Evolutionary conservation across 73 alveolate genomes (phyloP), one percentile per base, ranked within the genome.

Genomic region (Paramecium primaurelia): DNA sequence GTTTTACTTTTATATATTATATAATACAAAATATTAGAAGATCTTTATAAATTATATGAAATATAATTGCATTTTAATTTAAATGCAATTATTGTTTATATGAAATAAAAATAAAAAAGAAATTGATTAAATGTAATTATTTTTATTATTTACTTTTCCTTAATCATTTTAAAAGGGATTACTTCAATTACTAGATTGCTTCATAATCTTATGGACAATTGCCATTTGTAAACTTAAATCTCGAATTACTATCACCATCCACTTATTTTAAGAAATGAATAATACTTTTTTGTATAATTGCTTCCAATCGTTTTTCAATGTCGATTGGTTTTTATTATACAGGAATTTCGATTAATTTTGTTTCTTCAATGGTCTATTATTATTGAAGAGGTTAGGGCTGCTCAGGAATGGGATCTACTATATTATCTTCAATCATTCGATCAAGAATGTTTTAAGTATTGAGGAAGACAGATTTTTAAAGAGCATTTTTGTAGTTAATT

Each of bases 391-490:
- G 69, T 54, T 89, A 47, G 25, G 51, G 87, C 44, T 20, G n/a
- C 18, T 34, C 58, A 37, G 20, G 37, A 22, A 73, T 34, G 16
- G 68, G 47, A 26, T 89, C 94, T 38, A 89, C 59, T 0, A 71
- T 49, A 20, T 37, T 83, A 71, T 69, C 77, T 45, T 69, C 92
- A 45, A 71, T 45, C 88, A 89, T 71, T 71, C 59, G 30, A 42
- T 89, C 91, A 44, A 89, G 49, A 30, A 89, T 64, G 28, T 83
- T 71, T 42, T 18, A 54, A 25, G 84, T 77, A 16, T 88, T 89
- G 9, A 88, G 94, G 71, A 89, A 73, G 77, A 89, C 68, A 42
- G 94, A 89, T 59, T 89, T 89, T 71, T 68, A 73, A n/a, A 83
- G 83, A 11, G 86, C 94, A 71, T 69, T 71, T 89, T 71, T 89